Percentiles rank a stretch among this genome's conserved stretches.
Evolutionary conservation across 495 filamentous ascomycete species (phyloP).

Genomic region (Astrocystis sublimbata): DNA sequence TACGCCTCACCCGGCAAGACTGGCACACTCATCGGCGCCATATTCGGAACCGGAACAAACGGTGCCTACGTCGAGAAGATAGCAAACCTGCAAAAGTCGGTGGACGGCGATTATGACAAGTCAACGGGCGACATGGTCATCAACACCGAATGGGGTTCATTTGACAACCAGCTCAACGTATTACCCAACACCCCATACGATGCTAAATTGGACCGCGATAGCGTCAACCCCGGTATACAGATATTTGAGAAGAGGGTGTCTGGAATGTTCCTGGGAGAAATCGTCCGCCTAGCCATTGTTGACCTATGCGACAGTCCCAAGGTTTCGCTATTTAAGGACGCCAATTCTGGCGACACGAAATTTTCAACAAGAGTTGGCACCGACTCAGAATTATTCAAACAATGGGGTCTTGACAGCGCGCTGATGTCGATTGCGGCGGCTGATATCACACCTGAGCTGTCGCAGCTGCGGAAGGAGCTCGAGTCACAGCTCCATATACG

Average conservation of each 20-base stretch:
- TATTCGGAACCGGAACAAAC: conserved; percentile 94
- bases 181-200: conserved; percentile 88
- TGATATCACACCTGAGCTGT: conserved; percentile 65
- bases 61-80: conserved; percentile 87
- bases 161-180: conserved; percentile 88
- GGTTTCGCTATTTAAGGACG: conserved; percentile 68
- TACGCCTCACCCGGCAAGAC: conserved; percentile 91
- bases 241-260: conserved; percentile 99
- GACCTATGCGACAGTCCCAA: conserved; percentile 62
- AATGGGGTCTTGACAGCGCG: conserved; percentile 89
- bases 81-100: conserved; percentile 64
- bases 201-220: conserved; percentile 70
- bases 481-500: conserved; percentile 71
- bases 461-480: conserved; percentile 70
- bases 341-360: conserved; percentile 63
- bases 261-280: conserved; percentile 98
- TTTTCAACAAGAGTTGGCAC: conserved; percentile 67
- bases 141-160: conserved; percentile 98
- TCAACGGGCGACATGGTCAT: conserved; percentile 93
- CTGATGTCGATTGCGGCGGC: conserved; percentile 79
- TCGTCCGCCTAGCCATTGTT: conserved; percentile 75
- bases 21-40: conserved; percentile 83
- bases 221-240: conserved; percentile 91
- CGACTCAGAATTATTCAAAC: conserved; percentile 65
- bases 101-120: conserved; percentile 69